A percentile compares a stretch with the other conserved stretches of the same genome.
Evolutionary conservation across 2,329 filamentous ascomycete species (phyloP).

Genomic region (Aspergillus quadricinctus): DNA sequence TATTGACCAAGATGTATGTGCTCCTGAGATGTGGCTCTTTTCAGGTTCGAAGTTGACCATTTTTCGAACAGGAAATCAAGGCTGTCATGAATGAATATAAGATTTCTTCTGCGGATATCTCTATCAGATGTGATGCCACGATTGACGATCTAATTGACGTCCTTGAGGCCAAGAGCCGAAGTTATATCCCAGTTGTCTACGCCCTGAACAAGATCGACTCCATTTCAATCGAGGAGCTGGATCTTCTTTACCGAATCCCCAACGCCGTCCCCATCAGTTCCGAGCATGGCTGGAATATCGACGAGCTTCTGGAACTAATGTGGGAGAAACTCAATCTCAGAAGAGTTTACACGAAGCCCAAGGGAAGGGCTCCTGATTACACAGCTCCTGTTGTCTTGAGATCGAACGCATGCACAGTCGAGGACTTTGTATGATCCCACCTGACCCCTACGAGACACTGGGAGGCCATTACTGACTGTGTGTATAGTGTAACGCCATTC

Average conservation of each 20-base stretch:
- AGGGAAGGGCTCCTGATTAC: slow-evolving; percentile 92
- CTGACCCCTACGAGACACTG: neutral
- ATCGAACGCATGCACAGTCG: slow-evolving; percentile 76
- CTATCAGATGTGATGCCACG: slow-evolving; percentile 95
- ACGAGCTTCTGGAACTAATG: slow-evolving; percentile 96
- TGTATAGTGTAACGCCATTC: slow-evolving; percentile 85
- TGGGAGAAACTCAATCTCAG: slow-evolving; percentile 94
- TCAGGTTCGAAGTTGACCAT: slow-evolving; percentile 10
- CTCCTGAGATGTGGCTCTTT: neutral
- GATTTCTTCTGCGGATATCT: slow-evolving; percentile 94
- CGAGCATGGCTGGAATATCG: slow-evolving; percentile 96
- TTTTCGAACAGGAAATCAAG: slow-evolving; percentile 69
- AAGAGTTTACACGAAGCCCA: slow-evolving; percentile 96
- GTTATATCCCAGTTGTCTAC: slow-evolving; percentile 98
- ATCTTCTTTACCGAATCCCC: slow-evolving; percentile 92
- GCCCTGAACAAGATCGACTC: slow-evolving; percentile 98
- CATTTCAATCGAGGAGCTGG: slow-evolving; percentile 95
- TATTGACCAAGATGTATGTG: slow-evolving; percentile 71
- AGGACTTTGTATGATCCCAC: slow-evolving; percentile 79
- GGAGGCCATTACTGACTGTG: slow-evolving; percentile 29
- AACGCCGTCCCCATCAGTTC: slow-evolving; percentile 97
- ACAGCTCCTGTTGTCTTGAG: slow-evolving; percentile 83
- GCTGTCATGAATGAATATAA: slow-evolving; percentile 97
- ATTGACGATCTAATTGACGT: slow-evolving; percentile 96
- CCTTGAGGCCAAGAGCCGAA: slow-evolving; percentile 87